These are phyloP conservation scores for Clarireedia hainanense DNA, from an alignment of 2,329 filamentous ascomycete species.

Conservation along the genomic window DNA sequence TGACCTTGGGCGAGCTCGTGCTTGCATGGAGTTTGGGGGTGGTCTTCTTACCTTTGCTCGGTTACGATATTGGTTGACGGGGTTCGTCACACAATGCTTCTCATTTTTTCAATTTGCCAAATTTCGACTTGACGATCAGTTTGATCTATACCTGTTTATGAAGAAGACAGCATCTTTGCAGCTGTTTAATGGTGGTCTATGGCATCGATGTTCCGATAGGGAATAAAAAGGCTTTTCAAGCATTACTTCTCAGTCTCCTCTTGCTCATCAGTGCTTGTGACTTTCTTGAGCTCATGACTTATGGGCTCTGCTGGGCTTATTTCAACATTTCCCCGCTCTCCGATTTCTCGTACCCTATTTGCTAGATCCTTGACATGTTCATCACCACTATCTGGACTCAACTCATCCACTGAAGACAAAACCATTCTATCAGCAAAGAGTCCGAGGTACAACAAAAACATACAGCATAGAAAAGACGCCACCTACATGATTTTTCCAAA, in stretches of 20 bases:
- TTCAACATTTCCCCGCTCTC: conserved; percentile 28
- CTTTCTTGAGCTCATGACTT: conserved; percentile 35
- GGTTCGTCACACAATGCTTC: conserved; percentile 15
- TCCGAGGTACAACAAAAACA: neutral
- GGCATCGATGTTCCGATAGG: conserved; percentile 20
- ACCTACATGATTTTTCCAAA: conserved; percentile 56
- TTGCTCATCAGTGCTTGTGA: conserved; percentile 47
- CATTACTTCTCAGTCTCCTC: conserved; percentile 46
- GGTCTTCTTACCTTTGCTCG: conserved; percentile 22
- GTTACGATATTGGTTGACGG: conserved; percentile 19
- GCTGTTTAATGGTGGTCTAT: conserved; percentile 20
- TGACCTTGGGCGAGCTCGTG: conserved; percentile 24
- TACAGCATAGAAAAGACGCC: neutral
- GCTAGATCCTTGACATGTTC: conserved; percentile 80
- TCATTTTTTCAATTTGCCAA: conserved; percentile 19
- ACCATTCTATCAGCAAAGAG: neutral
- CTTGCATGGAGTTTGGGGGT: conserved; percentile 29
- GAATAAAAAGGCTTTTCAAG: conserved; percentile 25
- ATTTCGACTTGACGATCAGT: conserved; percentile 24
- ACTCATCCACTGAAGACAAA: conserved; percentile 42
- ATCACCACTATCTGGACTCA: conserved; percentile 73
- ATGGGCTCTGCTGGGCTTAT: conserved; percentile 8
- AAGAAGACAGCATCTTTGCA: conserved; percentile 21
- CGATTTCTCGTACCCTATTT: conserved; percentile 58
- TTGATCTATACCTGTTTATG: conserved; percentile 25